Evolutionary conservation across 1,284 basidiomycete species (phyloP).

Genomic region (Psilocybe mexicana): DNA sequence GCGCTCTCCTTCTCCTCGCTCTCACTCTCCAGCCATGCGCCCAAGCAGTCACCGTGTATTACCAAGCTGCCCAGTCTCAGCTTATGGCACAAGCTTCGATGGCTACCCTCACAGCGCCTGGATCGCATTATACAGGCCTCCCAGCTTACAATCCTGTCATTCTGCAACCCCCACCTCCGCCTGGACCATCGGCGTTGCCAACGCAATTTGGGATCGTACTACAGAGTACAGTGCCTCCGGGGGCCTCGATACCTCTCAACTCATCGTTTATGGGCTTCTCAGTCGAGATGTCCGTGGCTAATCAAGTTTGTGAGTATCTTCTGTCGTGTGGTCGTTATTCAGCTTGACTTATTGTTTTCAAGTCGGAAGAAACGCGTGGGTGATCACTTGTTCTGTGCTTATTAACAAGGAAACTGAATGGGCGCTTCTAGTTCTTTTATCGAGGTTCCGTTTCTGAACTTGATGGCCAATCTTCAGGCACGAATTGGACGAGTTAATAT

Average conservation of each 20-base stretch:
- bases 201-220: background rate
- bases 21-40: background rate
- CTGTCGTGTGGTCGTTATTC: background rate
- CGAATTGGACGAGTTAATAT: constrained; percentile 59
- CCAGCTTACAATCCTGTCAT: constrained; percentile 1
- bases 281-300: constrained; percentile 70
- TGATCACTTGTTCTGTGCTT: background rate
- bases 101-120: background rate
- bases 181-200: background rate
- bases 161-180: constrained; percentile 4
- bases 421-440: constrained; percentile 36
- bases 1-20: background rate
- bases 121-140: constrained; percentile 1
- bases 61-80: background rate
- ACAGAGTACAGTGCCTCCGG: background rate
- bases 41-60: constrained; percentile 3
- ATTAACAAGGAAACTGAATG: background rate
- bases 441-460: constrained; percentile 67
- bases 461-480: constrained; percentile 62
- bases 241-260: constrained; percentile 1
- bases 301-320: constrained; percentile 55
- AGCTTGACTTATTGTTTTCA: background rate
- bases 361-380: background rate
- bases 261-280: constrained; percentile 61
- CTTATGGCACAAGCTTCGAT: background rate